Conservation (phyloP, 225 moss, liverwort and hornwort genomes). For the Sphagnum contortum region DNA sequence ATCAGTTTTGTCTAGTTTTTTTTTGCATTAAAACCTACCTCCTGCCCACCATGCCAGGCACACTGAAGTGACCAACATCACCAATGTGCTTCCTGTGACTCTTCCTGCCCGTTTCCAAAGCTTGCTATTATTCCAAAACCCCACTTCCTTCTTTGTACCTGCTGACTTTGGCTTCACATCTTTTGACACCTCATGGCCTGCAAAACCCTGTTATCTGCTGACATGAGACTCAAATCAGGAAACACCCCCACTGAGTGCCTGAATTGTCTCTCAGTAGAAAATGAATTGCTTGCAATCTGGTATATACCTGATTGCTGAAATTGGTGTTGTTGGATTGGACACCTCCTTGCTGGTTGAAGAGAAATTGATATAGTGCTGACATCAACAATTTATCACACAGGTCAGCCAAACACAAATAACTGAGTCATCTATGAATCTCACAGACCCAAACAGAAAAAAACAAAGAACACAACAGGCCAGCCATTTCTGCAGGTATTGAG, state of each 20-base stretch:
- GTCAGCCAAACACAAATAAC: no score
- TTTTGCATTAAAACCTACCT: slow-evolving; percentile 14
- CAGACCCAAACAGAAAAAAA: no score
- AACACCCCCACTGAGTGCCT: neutral
- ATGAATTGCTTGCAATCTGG: neutral
- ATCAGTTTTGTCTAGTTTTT: neutral
- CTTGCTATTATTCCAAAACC: neutral
- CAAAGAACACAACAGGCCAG: no score
- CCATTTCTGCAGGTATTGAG: neutral
- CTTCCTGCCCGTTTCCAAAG: slow-evolving; percentile 24
- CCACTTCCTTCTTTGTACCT: slow-evolving; percentile 12
- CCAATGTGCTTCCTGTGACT: slow-evolving; percentile 14
- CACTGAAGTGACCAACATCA: slow-evolving; percentile 26
- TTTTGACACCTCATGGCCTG: slow-evolving; percentile 24
- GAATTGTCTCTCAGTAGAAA: neutral
- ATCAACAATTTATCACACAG: no score
- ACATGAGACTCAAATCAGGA: slow-evolving; percentile 17
- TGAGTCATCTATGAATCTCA: no score
- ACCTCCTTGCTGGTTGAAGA: neutral
- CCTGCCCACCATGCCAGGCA: slow-evolving; percentile 22
- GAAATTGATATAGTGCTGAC: no score
- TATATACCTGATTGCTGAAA: neutral
- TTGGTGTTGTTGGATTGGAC: no score
- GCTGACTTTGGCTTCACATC: slow-evolving; percentile 11
- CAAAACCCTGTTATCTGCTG: slow-evolving; percentile 41